Evolutionary conservation across 73 alveolate genomes (phyloP).

Genomic region (Uronychia setigera): DNA sequence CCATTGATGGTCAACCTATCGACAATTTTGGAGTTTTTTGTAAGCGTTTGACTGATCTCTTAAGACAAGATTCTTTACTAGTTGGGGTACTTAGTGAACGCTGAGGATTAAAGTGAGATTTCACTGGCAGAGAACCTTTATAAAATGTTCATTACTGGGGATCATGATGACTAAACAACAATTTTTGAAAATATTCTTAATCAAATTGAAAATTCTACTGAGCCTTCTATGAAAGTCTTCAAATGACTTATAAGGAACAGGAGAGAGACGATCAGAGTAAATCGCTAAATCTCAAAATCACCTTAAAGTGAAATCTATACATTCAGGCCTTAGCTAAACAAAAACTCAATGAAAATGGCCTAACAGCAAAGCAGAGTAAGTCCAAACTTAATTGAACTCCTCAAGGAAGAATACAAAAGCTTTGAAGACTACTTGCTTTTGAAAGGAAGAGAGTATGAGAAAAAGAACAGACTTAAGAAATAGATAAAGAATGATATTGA

Average conservation of each 20-base stretch:
- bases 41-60: not conserved
- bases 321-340: not conserved
- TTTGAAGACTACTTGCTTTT: not conserved
- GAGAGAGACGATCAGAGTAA: not conserved
- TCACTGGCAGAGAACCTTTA: not conserved
- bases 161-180: too few species aligned
- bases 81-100: not conserved
- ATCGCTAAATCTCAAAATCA: not conserved
- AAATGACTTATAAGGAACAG: not conserved
- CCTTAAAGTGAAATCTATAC: not conserved
- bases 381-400: not conserved
- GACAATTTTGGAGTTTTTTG: not conserved
- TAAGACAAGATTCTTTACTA: not conserved
- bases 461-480: not conserved
- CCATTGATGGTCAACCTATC: not conserved
- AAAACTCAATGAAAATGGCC: not conserved
- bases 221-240: not conserved
- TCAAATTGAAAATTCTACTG: not conserved
- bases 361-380: not conserved
- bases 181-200: not conserved
- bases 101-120: not conserved
- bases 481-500: not conserved
- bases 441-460: not conserved
- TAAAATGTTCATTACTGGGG: not conserved
- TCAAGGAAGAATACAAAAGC: not conserved